phyloP scores from a whole-genome alignment of 2,329 filamentous ascomycete species.

The Biscogniauxia mediterranea region DNA sequence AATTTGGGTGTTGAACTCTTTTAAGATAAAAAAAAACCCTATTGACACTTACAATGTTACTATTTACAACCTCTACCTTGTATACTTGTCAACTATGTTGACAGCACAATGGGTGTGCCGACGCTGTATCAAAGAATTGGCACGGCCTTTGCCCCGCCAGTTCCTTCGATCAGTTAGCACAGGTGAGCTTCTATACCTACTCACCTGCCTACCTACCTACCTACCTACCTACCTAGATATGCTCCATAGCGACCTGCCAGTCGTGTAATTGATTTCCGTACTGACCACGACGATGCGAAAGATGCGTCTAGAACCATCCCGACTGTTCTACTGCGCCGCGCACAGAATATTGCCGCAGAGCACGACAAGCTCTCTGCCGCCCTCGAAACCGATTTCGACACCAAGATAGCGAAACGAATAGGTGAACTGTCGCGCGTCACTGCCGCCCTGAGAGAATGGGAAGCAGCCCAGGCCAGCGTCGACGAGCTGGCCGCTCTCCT shows the following conservation, averaged over 20 bases:
- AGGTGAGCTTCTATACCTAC: constrained; percentile 32
- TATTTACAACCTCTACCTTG: neutral
- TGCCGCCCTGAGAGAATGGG: constrained; percentile 57
- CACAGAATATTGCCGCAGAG: constrained; percentile 56
- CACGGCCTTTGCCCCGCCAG: constrained; percentile 28
- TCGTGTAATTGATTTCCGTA: neutral
- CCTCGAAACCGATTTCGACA: constrained; percentile 55
- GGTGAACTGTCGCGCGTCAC: constrained; percentile 61
- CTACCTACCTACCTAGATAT: too few relatives aligned
- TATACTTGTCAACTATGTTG: constrained; percentile 26
- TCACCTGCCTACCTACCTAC: too few relatives aligned
- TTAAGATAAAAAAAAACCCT: neutral
- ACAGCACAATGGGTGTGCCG: constrained; percentile 52
- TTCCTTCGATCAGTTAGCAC: constrained; percentile 45
- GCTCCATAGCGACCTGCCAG: constrained; percentile 14
- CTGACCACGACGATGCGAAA: constrained; percentile 16
- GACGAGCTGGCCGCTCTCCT: constrained; percentile 53
- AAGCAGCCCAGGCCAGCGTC: constrained; percentile 51
- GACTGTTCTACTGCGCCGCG: constrained; percentile 57
- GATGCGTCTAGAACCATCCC: constrained; percentile 41
- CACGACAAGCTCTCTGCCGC: constrained; percentile 52
- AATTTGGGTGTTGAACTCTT: neutral
- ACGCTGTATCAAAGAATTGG: constrained; percentile 43
- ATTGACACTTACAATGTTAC: neutral
- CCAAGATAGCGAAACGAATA: constrained; percentile 55